A percentile compares a stretch with the other conserved stretches of the same genome.
These are phyloP conservation scores for Oxytropis ochrocephala DNA, from an alignment of 306 rosid species.

Conservation along the genomic window DNA sequence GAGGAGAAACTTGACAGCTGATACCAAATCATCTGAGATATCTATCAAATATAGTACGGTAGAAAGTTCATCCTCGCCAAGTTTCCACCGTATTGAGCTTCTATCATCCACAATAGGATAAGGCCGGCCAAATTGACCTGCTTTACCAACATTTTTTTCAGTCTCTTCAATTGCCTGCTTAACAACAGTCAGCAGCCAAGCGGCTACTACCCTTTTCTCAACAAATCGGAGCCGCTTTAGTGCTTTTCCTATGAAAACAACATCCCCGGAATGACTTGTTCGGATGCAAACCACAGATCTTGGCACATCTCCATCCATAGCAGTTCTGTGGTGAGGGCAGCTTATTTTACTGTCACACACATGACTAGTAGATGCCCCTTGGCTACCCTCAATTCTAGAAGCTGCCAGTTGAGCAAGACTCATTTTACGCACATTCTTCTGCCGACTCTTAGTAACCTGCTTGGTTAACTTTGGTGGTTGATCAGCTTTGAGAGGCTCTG, in stretches of 20 bases:
- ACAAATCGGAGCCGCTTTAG: slow-evolving; percentile 62
- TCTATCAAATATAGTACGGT: slow-evolving; percentile 68
- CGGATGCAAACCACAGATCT: slow-evolving; percentile 51
- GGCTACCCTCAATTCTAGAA: slow-evolving; percentile 94
- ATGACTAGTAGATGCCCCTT: slow-evolving; percentile 97
- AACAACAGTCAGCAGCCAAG: slow-evolving; percentile 65
- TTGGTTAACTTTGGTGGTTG: slow-evolving; percentile 58
- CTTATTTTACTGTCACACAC: slow-evolving; percentile 73
- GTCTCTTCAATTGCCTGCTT: slow-evolving; percentile 62
- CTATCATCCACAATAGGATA: slow-evolving; percentile 52
- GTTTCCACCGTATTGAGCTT: slow-evolving; percentile 68
- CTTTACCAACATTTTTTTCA: slow-evolving; percentile 55
- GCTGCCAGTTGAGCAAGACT: slow-evolving; percentile 88
- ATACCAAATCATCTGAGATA: slow-evolving; percentile 66
- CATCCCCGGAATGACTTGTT: slow-evolving; percentile 37
- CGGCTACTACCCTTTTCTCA: slow-evolving; percentile 67
- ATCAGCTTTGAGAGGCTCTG: slow-evolving; percentile 64
- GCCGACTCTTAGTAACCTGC: slow-evolving; percentile 65
- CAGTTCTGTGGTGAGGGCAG: slow-evolving; percentile 77
- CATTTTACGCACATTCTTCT: slow-evolving; percentile 67
- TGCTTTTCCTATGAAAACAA: slow-evolving; percentile 64
- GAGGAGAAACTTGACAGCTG: slow-evolving; percentile 74
- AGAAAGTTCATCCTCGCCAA: slow-evolving; percentile 88
- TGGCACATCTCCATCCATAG: slow-evolving; percentile 52
- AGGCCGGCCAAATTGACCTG: slow-evolving; percentile 70